Percentiles rank a stretch among this genome's conserved stretches.
Conservation (phyloP, 352 stramenopile genomes). For the Phytopythium delawarense region DNA sequence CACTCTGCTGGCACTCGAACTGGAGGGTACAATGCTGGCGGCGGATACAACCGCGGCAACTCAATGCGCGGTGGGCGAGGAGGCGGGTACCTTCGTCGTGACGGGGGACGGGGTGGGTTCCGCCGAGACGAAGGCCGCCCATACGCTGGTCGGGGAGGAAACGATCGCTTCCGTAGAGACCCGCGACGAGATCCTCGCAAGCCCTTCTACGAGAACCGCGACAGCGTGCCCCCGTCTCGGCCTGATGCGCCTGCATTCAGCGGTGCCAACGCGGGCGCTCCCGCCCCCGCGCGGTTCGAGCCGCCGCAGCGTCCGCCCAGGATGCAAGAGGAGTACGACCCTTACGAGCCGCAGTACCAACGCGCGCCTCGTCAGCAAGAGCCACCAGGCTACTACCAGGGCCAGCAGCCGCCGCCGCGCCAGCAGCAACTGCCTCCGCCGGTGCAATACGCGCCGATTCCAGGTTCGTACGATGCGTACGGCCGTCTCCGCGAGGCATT, state of each 20-base stretch:
- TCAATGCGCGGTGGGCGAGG: slow-evolving; percentile 2
- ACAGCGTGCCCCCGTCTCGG: neutral
- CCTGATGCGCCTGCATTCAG: neutral
- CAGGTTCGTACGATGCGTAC: slow-evolving; percentile 3
- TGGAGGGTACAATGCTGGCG: neutral
- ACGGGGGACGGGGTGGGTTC: neutral
- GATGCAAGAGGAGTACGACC: slow-evolving; percentile 6
- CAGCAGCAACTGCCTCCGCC: neutral
- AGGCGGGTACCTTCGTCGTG: neutral
- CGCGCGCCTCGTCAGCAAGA: neutral
- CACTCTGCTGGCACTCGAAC: slow-evolving; percentile 19
- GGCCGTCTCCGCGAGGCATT: neutral
- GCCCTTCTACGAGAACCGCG: slow-evolving; percentile 5
- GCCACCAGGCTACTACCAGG: neutral
- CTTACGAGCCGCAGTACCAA: slow-evolving; percentile 3
- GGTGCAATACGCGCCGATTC: neutral
- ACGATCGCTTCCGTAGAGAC: neutral
- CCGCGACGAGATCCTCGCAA: slow-evolving; percentile 2
- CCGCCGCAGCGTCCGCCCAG: neutral
- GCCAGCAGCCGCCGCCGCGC: neutral
- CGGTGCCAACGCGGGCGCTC: neutral
- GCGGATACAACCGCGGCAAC: slow-evolving; percentile 1
- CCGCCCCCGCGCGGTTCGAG: neutral
- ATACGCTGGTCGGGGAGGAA: neutral
- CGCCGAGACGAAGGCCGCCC: neutral